phyloP scores from a whole-genome alignment of 768 basidiomycete species.

The Candolleomyces eurysporus region DNA sequence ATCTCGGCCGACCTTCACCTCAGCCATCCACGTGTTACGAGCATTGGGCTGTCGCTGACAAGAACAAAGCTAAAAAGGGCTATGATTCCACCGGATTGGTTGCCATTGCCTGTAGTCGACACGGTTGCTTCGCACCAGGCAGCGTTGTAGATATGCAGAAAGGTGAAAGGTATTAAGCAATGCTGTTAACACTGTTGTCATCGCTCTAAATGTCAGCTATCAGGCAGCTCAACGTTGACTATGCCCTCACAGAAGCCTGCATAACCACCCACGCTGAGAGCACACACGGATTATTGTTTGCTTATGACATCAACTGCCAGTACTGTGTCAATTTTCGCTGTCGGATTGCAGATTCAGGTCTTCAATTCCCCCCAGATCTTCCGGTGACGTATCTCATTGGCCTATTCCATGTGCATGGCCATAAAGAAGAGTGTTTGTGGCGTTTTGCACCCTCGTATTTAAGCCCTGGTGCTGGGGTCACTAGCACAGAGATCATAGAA shows the following conservation, averaged over 20 bases:
- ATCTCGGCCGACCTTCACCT: background rate
- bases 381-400: conserved; percentile 5
- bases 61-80: background rate
- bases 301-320: conserved; percentile 29
- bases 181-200: too few relatives aligned
- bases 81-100: background rate
- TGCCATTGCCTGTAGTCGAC: background rate
- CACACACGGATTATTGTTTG: background rate
- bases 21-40: background rate
- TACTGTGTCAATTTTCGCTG: conserved; percentile 18
- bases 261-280: background rate
- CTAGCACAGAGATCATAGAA: background rate
- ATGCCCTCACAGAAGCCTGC: background rate
- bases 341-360: conserved; percentile 13
- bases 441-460: background rate
- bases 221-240: conserved; percentile 1
- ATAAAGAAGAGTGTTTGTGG: background rate
- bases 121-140: background rate
- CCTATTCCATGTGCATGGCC: conserved; percentile 1
- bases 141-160: background rate
- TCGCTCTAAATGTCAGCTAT: too few relatives aligned
- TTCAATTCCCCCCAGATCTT: background rate
- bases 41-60: background rate
- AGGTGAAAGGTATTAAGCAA: background rate
- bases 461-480: background rate